Conservation (phyloP, 202 grass and related monocot species). For the Schoenoplectus triqueter region DNA sequence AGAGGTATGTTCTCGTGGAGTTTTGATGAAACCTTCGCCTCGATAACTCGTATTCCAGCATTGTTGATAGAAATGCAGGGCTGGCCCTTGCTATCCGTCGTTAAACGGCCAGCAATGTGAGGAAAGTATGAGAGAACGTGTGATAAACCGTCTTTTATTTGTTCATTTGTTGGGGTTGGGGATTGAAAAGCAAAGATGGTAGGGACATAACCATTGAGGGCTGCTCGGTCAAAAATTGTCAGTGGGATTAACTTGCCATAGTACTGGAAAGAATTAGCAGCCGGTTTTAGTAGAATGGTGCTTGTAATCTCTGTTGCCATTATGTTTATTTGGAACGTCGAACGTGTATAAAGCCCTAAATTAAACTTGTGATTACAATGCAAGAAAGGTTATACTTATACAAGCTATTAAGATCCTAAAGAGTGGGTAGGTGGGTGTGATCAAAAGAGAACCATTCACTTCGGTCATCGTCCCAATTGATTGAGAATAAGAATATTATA, state of each 20-base stretch:
- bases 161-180: constrained; percentile 42
- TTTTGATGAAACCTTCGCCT: constrained; percentile 1
- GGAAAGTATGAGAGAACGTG: constrained; percentile 37
- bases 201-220: constrained; percentile 33
- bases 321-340: too few species aligned
- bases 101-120: constrained; percentile 37
- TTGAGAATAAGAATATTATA: too few species aligned
- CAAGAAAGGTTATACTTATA: too few species aligned
- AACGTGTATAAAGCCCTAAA: too few species aligned
- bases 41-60: constrained; percentile 36
- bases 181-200: constrained; percentile 39
- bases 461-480: too few species aligned
- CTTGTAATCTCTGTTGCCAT: too few species aligned
- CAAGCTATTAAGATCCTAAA: too few species aligned
- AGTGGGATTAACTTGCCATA: constrained; percentile 36
- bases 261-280: constrained; percentile 11
- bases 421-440: too few species aligned
- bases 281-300: too few species aligned
- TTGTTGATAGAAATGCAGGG: constrained; percentile 40
- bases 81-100: not conserved
- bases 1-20: constrained; percentile 33
- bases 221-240: constrained; percentile 51
- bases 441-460: too few species aligned
- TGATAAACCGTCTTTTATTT: constrained; percentile 39
- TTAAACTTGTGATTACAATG: too few species aligned